phyloP scores from a whole-genome alignment of 148 eudicot genomes.

The Arbutus unedo region DNA sequence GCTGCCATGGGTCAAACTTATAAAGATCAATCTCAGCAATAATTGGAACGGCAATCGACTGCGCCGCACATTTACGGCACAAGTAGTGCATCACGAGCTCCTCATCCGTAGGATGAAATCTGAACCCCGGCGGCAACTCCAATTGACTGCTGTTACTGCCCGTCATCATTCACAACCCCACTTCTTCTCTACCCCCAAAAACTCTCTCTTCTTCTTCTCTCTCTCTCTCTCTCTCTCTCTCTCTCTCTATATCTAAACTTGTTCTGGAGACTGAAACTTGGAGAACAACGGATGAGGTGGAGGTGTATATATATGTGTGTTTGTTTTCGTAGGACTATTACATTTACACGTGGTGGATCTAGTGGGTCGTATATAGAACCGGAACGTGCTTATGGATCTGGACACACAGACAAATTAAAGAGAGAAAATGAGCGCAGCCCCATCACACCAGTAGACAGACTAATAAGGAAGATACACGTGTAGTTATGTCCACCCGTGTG shows the following conservation, averaged over 20 bases:
- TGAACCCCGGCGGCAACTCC: conserved; percentile 50
- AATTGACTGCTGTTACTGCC: neutral
- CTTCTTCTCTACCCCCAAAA: neutral
- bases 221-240: neutral
- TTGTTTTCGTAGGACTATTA: neutral
- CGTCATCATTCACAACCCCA: conserved; percentile 5
- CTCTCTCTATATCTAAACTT: neutral
- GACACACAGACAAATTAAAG: too few relatives aligned
- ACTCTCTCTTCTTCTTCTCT: neutral
- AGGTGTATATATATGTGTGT: neutral
- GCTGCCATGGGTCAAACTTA: conserved; percentile 67
- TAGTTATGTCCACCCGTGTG: neutral
- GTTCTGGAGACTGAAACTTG: neutral
- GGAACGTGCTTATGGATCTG: conserved; percentile 6
- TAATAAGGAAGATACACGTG: neutral
- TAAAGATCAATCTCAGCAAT: conserved; percentile 65
- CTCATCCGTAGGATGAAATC: conserved; percentile 68
- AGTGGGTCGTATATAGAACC: neutral
- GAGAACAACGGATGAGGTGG: neutral
- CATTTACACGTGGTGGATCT: conserved; percentile 19
- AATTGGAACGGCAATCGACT: conserved; percentile 43
- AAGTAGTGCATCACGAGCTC: conserved; percentile 60
- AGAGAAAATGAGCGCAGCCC: neutral
- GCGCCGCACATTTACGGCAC: conserved; percentile 45
- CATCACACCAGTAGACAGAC: neutral